These are phyloP conservation scores for Waitea zeae DNA, from an alignment of 1,284 basidiomycete genomes.

Conservation along the genomic window DNA sequence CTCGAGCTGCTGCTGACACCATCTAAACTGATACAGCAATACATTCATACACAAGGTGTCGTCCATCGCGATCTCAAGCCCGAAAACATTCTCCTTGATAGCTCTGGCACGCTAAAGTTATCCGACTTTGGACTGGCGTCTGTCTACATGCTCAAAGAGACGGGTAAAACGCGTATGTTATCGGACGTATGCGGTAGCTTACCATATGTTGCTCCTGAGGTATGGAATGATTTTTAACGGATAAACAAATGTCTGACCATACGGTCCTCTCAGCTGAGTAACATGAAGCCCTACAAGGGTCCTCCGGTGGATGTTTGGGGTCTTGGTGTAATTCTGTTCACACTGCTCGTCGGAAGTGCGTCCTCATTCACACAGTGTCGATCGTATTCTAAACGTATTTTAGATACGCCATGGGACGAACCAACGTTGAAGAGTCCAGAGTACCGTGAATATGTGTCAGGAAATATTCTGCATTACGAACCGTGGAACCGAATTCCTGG, in stretches of 20 bases:
- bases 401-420: conserved; percentile 97
- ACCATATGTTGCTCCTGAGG: conserved; percentile 93
- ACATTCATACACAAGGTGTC: conserved; percentile 81
- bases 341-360: conserved; percentile 83
- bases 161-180: conserved; percentile 50
- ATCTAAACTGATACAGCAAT: conserved; percentile 28
- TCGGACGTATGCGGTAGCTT: conserved; percentile 83
- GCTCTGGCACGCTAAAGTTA: conserved; percentile 72
- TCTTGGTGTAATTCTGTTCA: conserved; percentile 90
- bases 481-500: conserved; percentile 70
- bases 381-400: too few species aligned
- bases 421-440: conserved; percentile 71
- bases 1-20: neutral
- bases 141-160: conserved; percentile 82
- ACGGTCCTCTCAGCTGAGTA: conserved; percentile 33
- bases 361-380: too few species aligned
- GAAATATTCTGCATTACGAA: conserved; percentile 56
- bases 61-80: conserved; percentile 96
- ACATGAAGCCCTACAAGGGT: conserved; percentile 56
- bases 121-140: conserved; percentile 92
- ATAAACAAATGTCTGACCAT: too few species aligned
- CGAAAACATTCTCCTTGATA: conserved; percentile 80
- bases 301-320: conserved; percentile 96
- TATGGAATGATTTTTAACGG: too few species aligned
- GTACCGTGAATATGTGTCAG: conserved; percentile 59